Conservation (phyloP, 73 alveolate genomes). For the Tetrahymena elliotti region DNA sequence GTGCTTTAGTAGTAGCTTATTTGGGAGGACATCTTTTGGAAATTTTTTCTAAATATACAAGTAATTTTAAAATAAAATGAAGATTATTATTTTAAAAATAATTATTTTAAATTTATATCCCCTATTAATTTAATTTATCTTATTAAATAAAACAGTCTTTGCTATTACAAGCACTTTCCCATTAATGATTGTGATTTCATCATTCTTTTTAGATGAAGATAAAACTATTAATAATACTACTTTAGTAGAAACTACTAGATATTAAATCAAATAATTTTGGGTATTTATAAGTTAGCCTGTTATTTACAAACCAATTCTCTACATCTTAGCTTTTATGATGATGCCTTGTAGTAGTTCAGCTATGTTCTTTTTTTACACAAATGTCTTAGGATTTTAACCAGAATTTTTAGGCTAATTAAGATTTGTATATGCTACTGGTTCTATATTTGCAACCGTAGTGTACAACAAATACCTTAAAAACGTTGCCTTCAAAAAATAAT, state of each 20-base stretch:
- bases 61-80: not conserved
- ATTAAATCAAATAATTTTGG: constrained; percentile 23
- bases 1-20: constrained; percentile 28
- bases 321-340: constrained; percentile 37
- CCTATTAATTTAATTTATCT: not conserved
- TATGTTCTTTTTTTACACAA: constrained; percentile 36
- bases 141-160: not conserved
- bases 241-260: constrained; percentile 25
- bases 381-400: constrained; percentile 33
- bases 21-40: constrained; percentile 18
- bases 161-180: constrained; percentile 26
- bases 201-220: constrained; percentile 30
- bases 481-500: constrained; percentile 29
- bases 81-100: not conserved
- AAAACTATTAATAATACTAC: not conserved
- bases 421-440: constrained; percentile 28
- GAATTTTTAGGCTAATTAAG: constrained; percentile 28
- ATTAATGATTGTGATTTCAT: not conserved
- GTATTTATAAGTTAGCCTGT: constrained; percentile 9
- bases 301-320: constrained; percentile 33
- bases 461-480: constrained; percentile 21
- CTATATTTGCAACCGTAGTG: constrained; percentile 19
- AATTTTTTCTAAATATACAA: constrained; percentile 3
- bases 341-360: constrained; percentile 38
- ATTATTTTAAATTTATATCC: too few relatives aligned